A percentile compares a stretch with the other conserved stretches of the same genome.
These are phyloP conservation scores for Bacidia gigantensis DNA, from an alignment of 495 filamentous ascomycete species.

Conservation along the genomic window DNA sequence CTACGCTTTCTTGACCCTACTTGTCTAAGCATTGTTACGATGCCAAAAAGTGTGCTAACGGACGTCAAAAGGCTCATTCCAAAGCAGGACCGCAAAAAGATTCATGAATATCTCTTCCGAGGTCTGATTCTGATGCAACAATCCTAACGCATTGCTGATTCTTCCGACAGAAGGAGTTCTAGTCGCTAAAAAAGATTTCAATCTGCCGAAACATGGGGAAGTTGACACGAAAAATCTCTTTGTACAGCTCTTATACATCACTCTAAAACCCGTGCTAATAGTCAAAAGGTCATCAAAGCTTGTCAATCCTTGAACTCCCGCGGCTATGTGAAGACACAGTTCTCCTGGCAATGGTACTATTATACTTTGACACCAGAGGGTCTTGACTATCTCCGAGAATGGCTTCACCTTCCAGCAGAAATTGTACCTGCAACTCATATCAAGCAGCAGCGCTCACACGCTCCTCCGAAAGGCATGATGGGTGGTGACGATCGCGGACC, in stretches of 20 bases:
- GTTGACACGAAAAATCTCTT: conserved; percentile 98
- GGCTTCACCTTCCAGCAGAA: conserved; percentile 98
- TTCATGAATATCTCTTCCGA: conserved; percentile 99
- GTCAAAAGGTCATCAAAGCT: conserved; percentile 76
- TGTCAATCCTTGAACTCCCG: conserved; percentile 93
- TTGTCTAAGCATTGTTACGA: not conserved
- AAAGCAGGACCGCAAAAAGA: conserved; percentile 99
- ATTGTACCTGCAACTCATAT: conserved; percentile 99
- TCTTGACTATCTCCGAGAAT: conserved; percentile 99
- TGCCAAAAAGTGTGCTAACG: not conserved
- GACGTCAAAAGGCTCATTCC: conserved; percentile 69
- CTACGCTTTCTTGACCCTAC: conserved; percentile 1
- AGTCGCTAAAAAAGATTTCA: conserved; percentile 97
- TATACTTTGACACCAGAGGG: conserved; percentile 99
- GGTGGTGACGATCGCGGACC: conserved; percentile 77
- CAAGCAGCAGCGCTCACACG: conserved; percentile 98
- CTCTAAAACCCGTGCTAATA: not conserved
- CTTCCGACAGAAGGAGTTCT: conserved; percentile 71
- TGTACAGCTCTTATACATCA: conserved; percentile 24
- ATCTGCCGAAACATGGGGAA: conserved; percentile 81
- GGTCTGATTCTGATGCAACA: conserved; percentile 37
- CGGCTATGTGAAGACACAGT: conserved; percentile 97
- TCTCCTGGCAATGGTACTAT: conserved; percentile 99
- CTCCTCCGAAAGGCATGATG: conserved; percentile 96
- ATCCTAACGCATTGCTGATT: conserved; percentile 7